Conservation (phyloP, 495 filamentous ascomycete genomes). For the Viridothelium virens region DNA sequence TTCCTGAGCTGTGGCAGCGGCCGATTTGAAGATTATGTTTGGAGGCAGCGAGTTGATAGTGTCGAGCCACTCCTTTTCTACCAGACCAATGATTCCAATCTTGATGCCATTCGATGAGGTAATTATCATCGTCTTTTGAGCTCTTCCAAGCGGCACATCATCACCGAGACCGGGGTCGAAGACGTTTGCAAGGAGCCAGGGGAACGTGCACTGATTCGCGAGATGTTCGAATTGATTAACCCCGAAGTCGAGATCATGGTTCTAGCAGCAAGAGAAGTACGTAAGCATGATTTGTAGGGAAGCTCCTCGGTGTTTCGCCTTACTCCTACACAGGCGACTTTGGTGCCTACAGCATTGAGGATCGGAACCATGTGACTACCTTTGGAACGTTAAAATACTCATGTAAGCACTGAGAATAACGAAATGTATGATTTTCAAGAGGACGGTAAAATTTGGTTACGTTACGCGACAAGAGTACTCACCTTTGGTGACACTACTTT, state of each 20-base stretch:
- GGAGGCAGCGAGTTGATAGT: conserved; percentile 82
- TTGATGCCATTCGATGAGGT: conserved; percentile 76
- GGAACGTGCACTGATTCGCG: conserved; percentile 66
- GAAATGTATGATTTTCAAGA: neutral
- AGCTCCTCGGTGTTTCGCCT: conserved; percentile 28
- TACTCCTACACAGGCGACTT: conserved; percentile 73
- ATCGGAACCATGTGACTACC: conserved; percentile 78
- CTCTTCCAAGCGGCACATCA: conserved; percentile 58
- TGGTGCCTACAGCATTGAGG: conserved; percentile 67
- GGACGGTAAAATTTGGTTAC: neutral
- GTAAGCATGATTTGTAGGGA: neutral
- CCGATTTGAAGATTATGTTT: conserved; percentile 69
- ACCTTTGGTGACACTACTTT: conserved; percentile 81
- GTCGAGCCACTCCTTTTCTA: conserved; percentile 71
- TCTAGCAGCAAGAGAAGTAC: conserved; percentile 38
- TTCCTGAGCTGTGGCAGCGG: conserved; percentile 59
- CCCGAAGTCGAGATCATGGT: conserved; percentile 94
- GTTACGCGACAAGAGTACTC: conserved; percentile 17
- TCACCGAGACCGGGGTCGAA: conserved; percentile 70
- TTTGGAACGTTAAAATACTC: conserved; percentile 19
- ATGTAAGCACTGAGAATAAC: neutral
- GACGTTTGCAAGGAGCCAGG: conserved; percentile 83
- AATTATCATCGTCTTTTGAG: conserved; percentile 61
- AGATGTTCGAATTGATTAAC: conserved; percentile 68
- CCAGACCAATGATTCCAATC: conserved; percentile 75